Percentiles rank a stretch among this genome's conserved stretches.
These are phyloP conservation scores for Fusarium tanahbumbuense DNA, from an alignment of 2,329 filamentous ascomycete genomes.

Conservation along the genomic window DNA sequence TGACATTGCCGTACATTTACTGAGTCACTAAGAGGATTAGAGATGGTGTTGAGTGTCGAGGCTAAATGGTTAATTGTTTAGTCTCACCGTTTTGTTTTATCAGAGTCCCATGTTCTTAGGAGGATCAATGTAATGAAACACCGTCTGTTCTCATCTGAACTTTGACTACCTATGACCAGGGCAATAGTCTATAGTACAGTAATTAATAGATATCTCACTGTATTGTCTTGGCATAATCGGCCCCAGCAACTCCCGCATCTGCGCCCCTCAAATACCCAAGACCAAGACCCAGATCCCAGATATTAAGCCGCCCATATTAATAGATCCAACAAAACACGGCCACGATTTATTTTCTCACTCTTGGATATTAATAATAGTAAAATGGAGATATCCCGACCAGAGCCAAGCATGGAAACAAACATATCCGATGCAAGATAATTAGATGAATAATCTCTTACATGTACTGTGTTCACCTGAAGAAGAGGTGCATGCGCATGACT, in stretches of 20 bases:
- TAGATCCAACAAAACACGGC: constrained; percentile 17
- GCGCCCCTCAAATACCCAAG: constrained; percentile 15
- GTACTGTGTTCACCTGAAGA: constrained; percentile 12
- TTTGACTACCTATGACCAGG: background rate
- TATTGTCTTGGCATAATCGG: constrained; percentile 19
- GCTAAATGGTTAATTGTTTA: constrained; percentile 12
- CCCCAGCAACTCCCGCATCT: constrained; percentile 12
- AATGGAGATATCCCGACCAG: background rate
- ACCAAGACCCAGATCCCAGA: constrained; percentile 13
- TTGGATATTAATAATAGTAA: background rate
- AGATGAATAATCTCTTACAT: constrained; percentile 1
- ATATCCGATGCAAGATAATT: constrained; percentile 7
- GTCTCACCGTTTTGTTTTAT: constrained; percentile 14
- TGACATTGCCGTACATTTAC: constrained; percentile 19
- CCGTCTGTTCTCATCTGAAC: constrained; percentile 12
- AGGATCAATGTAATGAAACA: constrained; percentile 22
- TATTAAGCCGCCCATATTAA: background rate
- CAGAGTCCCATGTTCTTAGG: constrained; percentile 4
- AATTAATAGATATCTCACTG: background rate
- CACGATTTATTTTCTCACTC: constrained; percentile 4
- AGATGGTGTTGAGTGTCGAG: background rate
- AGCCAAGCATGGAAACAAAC: constrained; percentile 11
- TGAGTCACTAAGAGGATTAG: too few relatives aligned
- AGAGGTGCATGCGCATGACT: background rate
- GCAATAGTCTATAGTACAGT: background rate